Conservation (phyloP, 768 basidiomycete genomes). For the Lentinula boryana region DNA sequence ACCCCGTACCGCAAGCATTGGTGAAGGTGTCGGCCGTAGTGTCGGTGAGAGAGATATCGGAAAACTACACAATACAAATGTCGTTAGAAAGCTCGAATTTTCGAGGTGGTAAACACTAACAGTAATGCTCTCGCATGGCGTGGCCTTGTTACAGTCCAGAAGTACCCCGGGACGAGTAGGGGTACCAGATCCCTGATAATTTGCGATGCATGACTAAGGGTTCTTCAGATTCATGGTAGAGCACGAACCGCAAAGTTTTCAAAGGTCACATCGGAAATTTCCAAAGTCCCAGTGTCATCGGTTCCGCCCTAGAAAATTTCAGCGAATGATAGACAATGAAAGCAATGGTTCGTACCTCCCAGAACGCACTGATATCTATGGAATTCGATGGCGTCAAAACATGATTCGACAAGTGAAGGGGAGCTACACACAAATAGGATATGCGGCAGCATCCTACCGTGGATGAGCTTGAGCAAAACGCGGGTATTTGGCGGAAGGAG, state of each 20-base stretch:
- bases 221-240: too few relatives aligned
- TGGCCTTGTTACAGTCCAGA: constrained; percentile 17
- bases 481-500: background rate
- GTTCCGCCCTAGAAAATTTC: background rate
- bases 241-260: constrained; percentile 5
- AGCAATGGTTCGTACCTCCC: background rate
- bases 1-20: constrained; percentile 15
- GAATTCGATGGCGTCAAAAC: background rate
- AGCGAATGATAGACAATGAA: background rate
- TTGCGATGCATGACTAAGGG: too few relatives aligned
- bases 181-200: constrained; percentile 13
- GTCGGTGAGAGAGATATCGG: constrained; percentile 8
- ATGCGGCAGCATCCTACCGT: background rate
- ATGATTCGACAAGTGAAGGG: background rate
- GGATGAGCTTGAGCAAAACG: background rate
- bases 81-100: background rate
- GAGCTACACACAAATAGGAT: constrained; percentile 8
- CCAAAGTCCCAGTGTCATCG: constrained; percentile 10
- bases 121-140: constrained; percentile 13
- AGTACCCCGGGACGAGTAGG: constrained; percentile 16
- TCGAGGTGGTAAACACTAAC: background rate
- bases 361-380: constrained; percentile 14
- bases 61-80: constrained; percentile 5
- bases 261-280: constrained; percentile 12
- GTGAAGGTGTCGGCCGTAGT: constrained; percentile 13